phyloP scores from a whole-genome alignment of 257 asterid genomes.

The Solanum appendiculatum region DNA sequence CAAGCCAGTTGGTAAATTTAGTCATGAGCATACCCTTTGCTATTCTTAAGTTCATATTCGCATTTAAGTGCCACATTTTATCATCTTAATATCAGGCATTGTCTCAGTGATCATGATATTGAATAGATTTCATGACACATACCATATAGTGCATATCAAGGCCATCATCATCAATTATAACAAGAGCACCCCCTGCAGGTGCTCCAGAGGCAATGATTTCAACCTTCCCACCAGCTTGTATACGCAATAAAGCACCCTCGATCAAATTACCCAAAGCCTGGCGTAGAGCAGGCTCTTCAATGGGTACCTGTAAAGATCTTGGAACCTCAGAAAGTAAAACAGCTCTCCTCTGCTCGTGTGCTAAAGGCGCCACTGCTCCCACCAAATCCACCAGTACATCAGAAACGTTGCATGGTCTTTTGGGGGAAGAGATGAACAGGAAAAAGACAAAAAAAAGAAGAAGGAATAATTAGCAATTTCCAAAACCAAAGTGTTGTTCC shows the following conservation, averaged over 20 bases:
- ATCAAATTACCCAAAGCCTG: constrained; percentile 93
- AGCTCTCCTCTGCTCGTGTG: constrained; percentile 50
- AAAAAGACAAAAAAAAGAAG: not conserved
- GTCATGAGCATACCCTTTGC: not conserved
- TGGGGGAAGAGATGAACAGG: not conserved
- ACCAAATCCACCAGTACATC: constrained; percentile 68
- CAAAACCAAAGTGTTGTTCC: not conserved
- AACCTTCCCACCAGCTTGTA: constrained; percentile 67
- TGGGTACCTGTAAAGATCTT: constrained; percentile 51
- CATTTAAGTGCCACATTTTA: not conserved
- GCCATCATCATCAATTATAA: constrained; percentile 88
- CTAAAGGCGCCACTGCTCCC: constrained; percentile 76
- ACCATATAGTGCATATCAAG: constrained; percentile 99
- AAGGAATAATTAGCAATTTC: not conserved
- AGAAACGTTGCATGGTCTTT: constrained; percentile 65
- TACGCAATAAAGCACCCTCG: constrained; percentile 81
- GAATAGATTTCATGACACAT: constrained; percentile 9
- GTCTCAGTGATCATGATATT: not conserved
- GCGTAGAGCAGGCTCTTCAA: constrained; percentile 85
- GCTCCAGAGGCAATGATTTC: constrained; percentile 64
- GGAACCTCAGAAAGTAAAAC: constrained; percentile 61
- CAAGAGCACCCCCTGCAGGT: constrained; percentile 85
- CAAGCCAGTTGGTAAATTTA: not conserved
- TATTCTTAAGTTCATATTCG: not conserved
- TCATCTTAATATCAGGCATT: not conserved